Conservation (phyloP, 768 basidiomycete genomes). For the Lyophyllum shimeji region DNA sequence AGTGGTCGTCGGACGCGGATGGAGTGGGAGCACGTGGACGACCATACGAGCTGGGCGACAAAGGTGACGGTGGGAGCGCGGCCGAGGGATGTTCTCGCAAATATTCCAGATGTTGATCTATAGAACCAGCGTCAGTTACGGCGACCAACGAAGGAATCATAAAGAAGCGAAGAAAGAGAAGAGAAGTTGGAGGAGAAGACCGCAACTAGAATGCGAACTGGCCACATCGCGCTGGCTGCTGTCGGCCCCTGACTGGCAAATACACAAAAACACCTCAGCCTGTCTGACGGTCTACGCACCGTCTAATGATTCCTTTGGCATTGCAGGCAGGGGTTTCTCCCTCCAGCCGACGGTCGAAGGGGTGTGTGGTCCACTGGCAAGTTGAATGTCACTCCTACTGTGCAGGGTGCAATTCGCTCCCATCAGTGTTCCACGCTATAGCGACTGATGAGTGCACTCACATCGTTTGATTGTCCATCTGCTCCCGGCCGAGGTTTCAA, state of each 20-base stretch:
- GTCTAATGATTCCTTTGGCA: constrained; percentile 22
- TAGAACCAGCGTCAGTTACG: constrained; percentile 12
- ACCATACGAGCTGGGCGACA: constrained; percentile 28
- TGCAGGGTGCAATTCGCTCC: constrained; percentile 11
- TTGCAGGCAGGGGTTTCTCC: constrained; percentile 38
- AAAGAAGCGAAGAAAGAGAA: constrained; percentile 15
- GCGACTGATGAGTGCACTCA: constrained; percentile 10
- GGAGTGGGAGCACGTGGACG: constrained; percentile 42
- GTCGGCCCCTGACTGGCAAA: constrained; percentile 13
- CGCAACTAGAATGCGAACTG: neutral
- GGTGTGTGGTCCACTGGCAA: constrained; percentile 12
- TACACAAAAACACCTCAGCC: constrained; percentile 13
- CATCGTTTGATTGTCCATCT: constrained; percentile 3
- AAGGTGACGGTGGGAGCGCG: constrained; percentile 30
- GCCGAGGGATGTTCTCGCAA: constrained; percentile 29
- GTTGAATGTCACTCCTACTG: constrained; percentile 13
- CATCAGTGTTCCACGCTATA: constrained; percentile 20
- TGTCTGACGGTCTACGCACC: constrained; percentile 2
- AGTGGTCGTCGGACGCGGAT: constrained; percentile 23
- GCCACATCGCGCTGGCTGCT: constrained; percentile 1
- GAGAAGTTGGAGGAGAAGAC: constrained; percentile 1
- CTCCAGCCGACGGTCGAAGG: constrained; percentile 20
- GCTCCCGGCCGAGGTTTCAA: neutral
- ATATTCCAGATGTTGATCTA: constrained; percentile 26
- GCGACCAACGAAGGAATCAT: constrained; percentile 17